Conservation (phyloP, 2,329 filamentous ascomycete genomes). For the Coniochaeta ligniaria region DNA sequence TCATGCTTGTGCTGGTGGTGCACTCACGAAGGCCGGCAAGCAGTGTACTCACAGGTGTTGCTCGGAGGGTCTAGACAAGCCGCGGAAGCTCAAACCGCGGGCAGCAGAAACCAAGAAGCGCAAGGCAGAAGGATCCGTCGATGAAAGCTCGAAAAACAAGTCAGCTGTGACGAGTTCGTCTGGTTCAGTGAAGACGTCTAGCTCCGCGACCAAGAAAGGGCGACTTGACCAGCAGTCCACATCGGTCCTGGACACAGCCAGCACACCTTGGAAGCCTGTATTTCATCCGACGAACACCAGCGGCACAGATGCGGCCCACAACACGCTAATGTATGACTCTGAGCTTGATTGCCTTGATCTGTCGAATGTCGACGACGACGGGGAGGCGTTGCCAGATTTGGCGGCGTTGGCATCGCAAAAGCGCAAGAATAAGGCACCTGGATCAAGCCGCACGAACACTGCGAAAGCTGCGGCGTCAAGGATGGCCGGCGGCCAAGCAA, state of each 20-base stretch:
- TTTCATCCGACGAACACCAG: background rate
- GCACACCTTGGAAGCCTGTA: background rate
- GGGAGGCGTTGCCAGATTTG: background rate
- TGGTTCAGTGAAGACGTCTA: background rate
- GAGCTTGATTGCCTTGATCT: constrained; percentile 10
- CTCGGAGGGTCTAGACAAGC: constrained; percentile 61
- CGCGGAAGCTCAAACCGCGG: constrained; percentile 32
- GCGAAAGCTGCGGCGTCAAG: background rate
- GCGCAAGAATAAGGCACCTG: background rate
- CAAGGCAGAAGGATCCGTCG: constrained; percentile 10
- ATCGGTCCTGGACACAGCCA: background rate
- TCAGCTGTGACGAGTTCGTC: background rate
- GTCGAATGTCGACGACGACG: constrained; percentile 1
- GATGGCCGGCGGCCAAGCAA: background rate
- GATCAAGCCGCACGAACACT: background rate
- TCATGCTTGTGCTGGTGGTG: constrained; percentile 50
- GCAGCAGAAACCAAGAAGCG: constrained; percentile 13
- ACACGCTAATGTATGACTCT: background rate
- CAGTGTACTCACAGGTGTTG: constrained; percentile 68
- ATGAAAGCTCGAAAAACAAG: background rate
- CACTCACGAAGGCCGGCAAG: constrained; percentile 27
- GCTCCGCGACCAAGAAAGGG: background rate
- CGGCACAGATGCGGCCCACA: background rate
- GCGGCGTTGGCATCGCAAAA: background rate
- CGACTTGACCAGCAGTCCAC: background rate